These are phyloP conservation scores for Thalia dealbata DNA, from an alignment of 176 grass and related monocot species.

Conservation along the genomic window DNA sequence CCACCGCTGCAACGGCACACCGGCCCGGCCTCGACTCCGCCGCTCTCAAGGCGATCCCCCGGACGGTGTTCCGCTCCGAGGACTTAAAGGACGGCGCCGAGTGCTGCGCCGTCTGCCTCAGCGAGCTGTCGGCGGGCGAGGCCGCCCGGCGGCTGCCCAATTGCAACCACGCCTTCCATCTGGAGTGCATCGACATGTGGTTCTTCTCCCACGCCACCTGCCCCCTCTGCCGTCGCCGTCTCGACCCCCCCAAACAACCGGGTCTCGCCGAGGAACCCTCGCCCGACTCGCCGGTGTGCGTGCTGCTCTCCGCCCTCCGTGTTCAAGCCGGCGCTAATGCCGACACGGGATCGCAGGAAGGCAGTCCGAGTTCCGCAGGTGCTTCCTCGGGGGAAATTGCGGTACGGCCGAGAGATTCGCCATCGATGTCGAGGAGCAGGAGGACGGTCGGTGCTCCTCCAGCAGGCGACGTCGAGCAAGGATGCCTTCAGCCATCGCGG, in stretches of 20 bases:
- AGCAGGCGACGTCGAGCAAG: neutral
- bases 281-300: neutral
- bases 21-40: neutral
- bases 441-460: neutral
- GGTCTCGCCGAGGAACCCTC: neutral
- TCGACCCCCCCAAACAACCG: neutral
- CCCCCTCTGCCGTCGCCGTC: slow-evolving; percentile 2
- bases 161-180: slow-evolving; percentile 4
- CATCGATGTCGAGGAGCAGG: neutral
- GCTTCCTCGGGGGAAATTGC: neutral
- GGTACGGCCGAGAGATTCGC: neutral
- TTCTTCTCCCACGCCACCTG: neutral
- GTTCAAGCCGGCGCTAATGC: too few relatives aligned
- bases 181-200: slow-evolving; percentile 4
- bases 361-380: neutral
- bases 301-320: too few relatives aligned
- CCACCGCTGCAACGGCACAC: neutral
- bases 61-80: neutral
- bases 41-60: neutral
- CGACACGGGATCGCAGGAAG: neutral
- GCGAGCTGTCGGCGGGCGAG: slow-evolving; percentile 4
- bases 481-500: neutral
- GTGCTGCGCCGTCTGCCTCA: slow-evolving; percentile 9
- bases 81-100: neutral
- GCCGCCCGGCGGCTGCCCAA: neutral